Conservation (phyloP, 345 rosid species). For the Abelmoschus esculentus region DNA sequence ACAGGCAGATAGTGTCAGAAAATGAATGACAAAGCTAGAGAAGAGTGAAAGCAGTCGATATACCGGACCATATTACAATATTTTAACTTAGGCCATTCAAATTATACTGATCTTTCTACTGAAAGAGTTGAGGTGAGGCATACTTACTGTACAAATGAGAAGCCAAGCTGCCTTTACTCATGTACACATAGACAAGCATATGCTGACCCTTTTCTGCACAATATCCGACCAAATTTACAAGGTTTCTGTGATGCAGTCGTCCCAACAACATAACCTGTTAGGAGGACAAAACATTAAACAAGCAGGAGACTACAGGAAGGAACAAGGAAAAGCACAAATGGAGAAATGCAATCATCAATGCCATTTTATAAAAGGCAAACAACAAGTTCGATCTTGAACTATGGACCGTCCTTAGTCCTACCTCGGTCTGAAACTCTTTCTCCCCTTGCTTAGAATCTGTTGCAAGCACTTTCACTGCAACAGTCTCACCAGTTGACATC, state of each 20-base stretch:
- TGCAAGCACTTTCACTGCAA: slow-evolving; percentile 93
- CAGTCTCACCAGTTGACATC: slow-evolving; percentile 81
- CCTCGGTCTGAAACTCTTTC: slow-evolving; percentile 63
- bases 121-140: not conserved
- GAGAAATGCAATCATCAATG: slow-evolving; percentile 1
- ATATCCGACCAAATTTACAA: slow-evolving; percentile 91
- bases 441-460: slow-evolving; percentile 98
- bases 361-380: not conserved
- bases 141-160: slow-evolving; percentile 86
- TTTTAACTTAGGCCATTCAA: not conserved
- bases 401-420: too few species aligned
- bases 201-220: slow-evolving; percentile 93
- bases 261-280: slow-evolving; percentile 81
- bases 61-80: not conserved
- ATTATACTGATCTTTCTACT: slow-evolving; percentile 1
- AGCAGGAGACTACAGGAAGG: not conserved
- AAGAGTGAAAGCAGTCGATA: too few species aligned
- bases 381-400: not conserved
- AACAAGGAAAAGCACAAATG: not conserved
- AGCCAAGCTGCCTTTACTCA: slow-evolving; percentile 96
- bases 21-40: too few species aligned
- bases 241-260: slow-evolving; percentile 92
- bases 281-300: slow-evolving; percentile 11
- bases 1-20: not conserved
- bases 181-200: slow-evolving; percentile 89